Conservation (phyloP, 192 early-diverging fungal species). For the Chytriomyces sp. region DNA sequence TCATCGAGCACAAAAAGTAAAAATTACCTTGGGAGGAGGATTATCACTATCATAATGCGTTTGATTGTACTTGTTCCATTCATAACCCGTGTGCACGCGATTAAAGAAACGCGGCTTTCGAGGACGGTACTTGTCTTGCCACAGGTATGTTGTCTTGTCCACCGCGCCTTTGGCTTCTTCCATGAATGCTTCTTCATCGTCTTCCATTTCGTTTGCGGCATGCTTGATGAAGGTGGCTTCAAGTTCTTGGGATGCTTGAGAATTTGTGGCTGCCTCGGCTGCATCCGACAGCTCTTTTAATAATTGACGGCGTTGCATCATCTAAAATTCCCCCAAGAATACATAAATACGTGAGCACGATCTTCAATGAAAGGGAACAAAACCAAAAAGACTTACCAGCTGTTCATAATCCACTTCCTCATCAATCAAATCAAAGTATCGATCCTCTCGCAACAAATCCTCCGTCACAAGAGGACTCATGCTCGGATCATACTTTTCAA, state of each 20-base stretch:
- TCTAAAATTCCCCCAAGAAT: no score
- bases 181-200: constrained; percentile 80
- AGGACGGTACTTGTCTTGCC: constrained; percentile 89
- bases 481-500: constrained; percentile 59
- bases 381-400: constrained; percentile 54
- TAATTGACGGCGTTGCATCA: constrained; percentile 21
- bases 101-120: constrained; percentile 96
- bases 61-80: constrained; percentile 99
- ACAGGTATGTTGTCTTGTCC: constrained; percentile 51
- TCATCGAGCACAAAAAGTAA: background rate
- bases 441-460: constrained; percentile 60
- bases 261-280: constrained; percentile 17
- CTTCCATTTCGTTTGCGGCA: constrained; percentile 74
- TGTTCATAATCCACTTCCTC: constrained; percentile 64
- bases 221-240: constrained; percentile 59
- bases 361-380: no score
- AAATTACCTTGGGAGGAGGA: constrained; percentile 85
- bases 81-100: constrained; percentile 95
- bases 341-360: no score
- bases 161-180: constrained; percentile 67
- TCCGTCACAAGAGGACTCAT: constrained; percentile 69
- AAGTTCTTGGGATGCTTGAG: constrained; percentile 17
- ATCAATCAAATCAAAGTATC: constrained; percentile 59
- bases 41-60: constrained; percentile 98
- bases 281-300: constrained; percentile 28